These are phyloP conservation scores for Trichosporon ovoides DNA, from an alignment of 1,284 basidiomycete species.

Conservation along the genomic window DNA sequence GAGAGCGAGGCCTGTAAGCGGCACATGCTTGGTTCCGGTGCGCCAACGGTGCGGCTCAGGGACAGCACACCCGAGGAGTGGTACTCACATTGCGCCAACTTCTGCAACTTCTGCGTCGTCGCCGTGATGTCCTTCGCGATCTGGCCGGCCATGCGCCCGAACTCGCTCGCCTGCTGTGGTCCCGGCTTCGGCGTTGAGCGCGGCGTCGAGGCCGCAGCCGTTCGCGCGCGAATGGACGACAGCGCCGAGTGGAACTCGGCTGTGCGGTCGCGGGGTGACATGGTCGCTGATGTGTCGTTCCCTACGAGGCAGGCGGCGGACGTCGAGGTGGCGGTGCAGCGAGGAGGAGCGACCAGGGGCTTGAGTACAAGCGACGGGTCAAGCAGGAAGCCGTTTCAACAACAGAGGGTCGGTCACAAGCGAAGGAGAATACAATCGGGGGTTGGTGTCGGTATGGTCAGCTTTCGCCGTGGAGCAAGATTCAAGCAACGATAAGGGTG, in stretches of 20 bases:
- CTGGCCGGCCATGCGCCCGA: slow-evolving; percentile 79
- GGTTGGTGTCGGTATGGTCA: background rate
- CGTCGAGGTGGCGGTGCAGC: background rate
- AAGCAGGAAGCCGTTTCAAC: background rate
- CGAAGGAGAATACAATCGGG: background rate
- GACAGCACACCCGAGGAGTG: background rate
- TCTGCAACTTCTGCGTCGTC: slow-evolving; percentile 85
- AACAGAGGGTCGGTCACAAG: background rate
- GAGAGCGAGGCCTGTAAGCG: background rate
- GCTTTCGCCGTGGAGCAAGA: too few species aligned
- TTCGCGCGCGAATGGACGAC: slow-evolving; percentile 43
- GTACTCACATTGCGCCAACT: slow-evolving; percentile 86
- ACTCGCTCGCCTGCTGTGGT: slow-evolving; percentile 59
- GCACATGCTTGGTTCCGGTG: too few species aligned
- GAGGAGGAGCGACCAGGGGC: background rate
- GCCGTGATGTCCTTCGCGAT: slow-evolving; percentile 93
- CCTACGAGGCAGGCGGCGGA: background rate
- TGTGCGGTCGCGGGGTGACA: slow-evolving; percentile 46
- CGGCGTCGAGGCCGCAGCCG: slow-evolving; percentile 20
- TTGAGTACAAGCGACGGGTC: background rate
- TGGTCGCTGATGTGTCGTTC: slow-evolving; percentile 11
- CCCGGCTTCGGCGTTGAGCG: slow-evolving; percentile 23
- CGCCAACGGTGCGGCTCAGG: background rate
- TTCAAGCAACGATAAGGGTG: too few species aligned
- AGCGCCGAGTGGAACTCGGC: slow-evolving; percentile 48